Evolutionary conservation across 1,284 basidiomycete genomes (phyloP).

Genomic region (Malassezia slooffiae): DNA sequence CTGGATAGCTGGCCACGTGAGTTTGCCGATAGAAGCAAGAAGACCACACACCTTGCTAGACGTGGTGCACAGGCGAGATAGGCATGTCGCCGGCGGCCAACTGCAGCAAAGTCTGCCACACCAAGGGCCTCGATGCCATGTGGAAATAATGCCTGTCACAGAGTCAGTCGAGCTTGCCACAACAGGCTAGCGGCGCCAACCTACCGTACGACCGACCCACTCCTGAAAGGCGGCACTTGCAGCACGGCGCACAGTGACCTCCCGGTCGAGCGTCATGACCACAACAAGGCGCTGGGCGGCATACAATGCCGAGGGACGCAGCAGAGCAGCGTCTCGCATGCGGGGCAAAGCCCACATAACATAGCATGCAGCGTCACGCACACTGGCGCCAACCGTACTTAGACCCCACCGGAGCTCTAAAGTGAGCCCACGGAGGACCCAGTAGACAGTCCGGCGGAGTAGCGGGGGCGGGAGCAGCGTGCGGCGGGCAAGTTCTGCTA

Average conservation of each 20-base stretch:
- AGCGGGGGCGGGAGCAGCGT: slow-evolving; percentile 50
- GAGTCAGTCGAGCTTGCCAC: too few species aligned
- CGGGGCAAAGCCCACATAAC: slow-evolving; percentile 88
- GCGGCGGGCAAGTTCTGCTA: slow-evolving; percentile 80
- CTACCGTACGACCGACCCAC: too few species aligned
- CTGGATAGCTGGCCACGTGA: slow-evolving; percentile 38
- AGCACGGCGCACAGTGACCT: slow-evolving; percentile 86
- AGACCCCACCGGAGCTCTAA: slow-evolving; percentile 85
- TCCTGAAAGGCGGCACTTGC: slow-evolving; percentile 98
- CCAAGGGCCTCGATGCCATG: slow-evolving; percentile 85
- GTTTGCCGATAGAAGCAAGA: too few species aligned
- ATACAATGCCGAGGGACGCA: slow-evolving; percentile 56
- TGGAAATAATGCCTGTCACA: slow-evolving; percentile 74
- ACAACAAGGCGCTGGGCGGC: slow-evolving; percentile 60
- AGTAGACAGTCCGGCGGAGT: slow-evolving; percentile 25
- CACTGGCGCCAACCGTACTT: slow-evolving; percentile 83
- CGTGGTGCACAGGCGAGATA: slow-evolving; percentile 72
- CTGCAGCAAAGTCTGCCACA: slow-evolving; percentile 87
- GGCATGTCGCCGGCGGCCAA: slow-evolving; percentile 71
- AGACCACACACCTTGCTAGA: slow-evolving; percentile 65
- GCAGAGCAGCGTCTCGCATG: slow-evolving; percentile 50
- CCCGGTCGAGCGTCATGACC: slow-evolving; percentile 78
- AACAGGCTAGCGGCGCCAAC: too few species aligned
- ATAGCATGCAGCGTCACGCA: slow-evolving; percentile 88
- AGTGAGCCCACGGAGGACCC: slow-evolving; percentile 57